Evolutionary conservation across 1,139 yeast species (phyloP), one percentile per base, ranked within the genome.

Genomic region (Hyphopichia burtonii): DNA sequence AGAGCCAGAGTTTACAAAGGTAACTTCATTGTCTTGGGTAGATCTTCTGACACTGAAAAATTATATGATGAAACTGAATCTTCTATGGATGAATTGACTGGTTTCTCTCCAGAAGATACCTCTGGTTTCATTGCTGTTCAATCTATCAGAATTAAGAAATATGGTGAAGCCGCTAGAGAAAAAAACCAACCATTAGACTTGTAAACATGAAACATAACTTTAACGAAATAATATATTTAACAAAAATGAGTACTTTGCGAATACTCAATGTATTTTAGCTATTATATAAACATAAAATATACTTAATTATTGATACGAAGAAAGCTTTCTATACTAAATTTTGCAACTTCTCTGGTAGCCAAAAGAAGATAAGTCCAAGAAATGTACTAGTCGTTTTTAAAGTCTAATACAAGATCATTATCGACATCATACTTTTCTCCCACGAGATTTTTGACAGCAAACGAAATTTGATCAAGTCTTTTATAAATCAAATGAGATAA

Each of bases 51-150:
- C 50, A 89, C 98, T 48, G 98, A 91, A 74, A 91, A 90, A 74
- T 81, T 93, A 58, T 93, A 93, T 68, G 98, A 93, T 66, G 97
- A 96, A 53, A 89, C 96, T 47, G 97, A 91, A 68, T 90, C 98
- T 19, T 91, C 98, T 16, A 93, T 93, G 99, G 99, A 93, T 70
- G 98, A 93, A 74, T 83, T 93, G 61, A 91, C 98, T 46, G 99
- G 97, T 46, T 93, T 93, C 78, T 85, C 89, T 58, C 99, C 99
- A 48, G 91, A 87, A 66, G 98, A 93, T 67, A 89, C 99, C 49
- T 76, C 95, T 50, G 99, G 99, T 44, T 93, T 93, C 80, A 93
- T 93, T 70, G 90, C 96, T 56, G 96, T 93, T 55, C 96, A 93
- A 78, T 87, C 98, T 50, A 93, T 93, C 67, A 89, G 99, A 79